Conservation (phyloP, 768 basidiomycete species). For the Termitomyces sp. region DNA sequence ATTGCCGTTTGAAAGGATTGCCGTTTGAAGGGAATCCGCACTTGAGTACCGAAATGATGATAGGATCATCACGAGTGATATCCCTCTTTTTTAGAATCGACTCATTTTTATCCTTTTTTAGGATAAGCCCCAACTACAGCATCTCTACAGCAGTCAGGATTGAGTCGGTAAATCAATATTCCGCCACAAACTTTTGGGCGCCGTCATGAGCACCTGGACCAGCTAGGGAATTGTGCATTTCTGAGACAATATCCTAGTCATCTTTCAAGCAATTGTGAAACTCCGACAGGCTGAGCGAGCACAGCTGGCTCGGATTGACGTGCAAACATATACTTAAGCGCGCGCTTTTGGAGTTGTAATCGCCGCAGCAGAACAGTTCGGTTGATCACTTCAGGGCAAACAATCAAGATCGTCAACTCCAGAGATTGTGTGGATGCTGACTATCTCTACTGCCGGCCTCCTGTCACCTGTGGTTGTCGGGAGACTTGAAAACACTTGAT, state of each 20-base stretch:
- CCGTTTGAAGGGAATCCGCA: too few species aligned
- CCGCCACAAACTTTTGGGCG: not conserved
- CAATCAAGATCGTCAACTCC: not conserved
- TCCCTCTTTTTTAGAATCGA: not conserved
- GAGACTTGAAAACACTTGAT: not conserved
- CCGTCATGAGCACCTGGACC: not conserved
- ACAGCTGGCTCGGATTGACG: not conserved
- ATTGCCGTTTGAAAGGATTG: too few species aligned
- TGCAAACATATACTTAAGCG: not conserved
- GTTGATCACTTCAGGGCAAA: not conserved
- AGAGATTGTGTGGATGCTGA: not conserved
- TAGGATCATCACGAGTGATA: not conserved
- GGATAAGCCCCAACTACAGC: not conserved
- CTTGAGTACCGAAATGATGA: not conserved
- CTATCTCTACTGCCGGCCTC: not conserved
- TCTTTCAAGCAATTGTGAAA: not conserved
- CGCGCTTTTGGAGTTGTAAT: not conserved
- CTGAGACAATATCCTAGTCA: not conserved
- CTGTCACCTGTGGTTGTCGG: not conserved
- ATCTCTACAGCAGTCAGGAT: not conserved
- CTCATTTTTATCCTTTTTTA: not conserved
- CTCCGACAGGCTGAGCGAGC: not conserved
- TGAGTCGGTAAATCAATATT: not conserved
- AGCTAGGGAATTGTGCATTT: not conserved
- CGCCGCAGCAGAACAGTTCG: not conserved